These are phyloP conservation scores for Sphaerulina populicola DNA, from an alignment of 2,329 filamentous ascomycete species.

Conservation along the genomic window DNA sequence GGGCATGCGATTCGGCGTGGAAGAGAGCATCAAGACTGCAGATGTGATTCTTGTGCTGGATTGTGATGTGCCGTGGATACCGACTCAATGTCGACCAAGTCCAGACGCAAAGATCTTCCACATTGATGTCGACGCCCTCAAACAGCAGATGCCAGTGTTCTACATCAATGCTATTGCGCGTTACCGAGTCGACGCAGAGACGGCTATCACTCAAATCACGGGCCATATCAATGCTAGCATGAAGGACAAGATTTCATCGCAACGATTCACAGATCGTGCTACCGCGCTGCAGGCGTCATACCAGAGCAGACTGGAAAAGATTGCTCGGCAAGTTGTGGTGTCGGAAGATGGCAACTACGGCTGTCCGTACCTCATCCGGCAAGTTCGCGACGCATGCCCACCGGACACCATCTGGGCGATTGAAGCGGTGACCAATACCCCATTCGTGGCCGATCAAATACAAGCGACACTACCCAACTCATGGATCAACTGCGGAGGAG, in stretches of 20 bases:
- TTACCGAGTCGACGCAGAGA: slow-evolving; percentile 46
- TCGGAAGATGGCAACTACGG: slow-evolving; percentile 56
- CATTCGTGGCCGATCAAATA: slow-evolving; percentile 61
- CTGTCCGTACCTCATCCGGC: slow-evolving; percentile 48
- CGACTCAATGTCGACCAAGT: slow-evolving; percentile 59
- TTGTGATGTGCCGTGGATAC: slow-evolving; percentile 89
- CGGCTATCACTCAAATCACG: slow-evolving; percentile 59
- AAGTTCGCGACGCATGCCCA: slow-evolving; percentile 51
- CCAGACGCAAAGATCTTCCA: slow-evolving; percentile 53
- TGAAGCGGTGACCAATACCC: slow-evolving; percentile 67
- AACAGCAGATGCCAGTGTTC: slow-evolving; percentile 53
- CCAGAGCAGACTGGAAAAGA: slow-evolving; percentile 50
- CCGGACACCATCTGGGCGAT: slow-evolving; percentile 64
- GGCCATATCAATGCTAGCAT: slow-evolving; percentile 49
- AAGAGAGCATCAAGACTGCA: slow-evolving; percentile 64
- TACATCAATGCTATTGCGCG: slow-evolving; percentile 48
- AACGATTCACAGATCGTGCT: slow-evolving; percentile 38
- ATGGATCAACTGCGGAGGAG: slow-evolving; percentile 75
- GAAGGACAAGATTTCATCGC: slow-evolving; percentile 33
- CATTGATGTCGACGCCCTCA: slow-evolving; percentile 59
- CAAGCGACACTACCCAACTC: slow-evolving; percentile 59
- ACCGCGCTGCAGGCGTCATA: slow-evolving; percentile 51
- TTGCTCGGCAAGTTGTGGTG: slow-evolving; percentile 52
- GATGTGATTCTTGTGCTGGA: slow-evolving; percentile 81
- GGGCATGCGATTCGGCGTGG: slow-evolving; percentile 62